These are phyloP conservation scores for Oenanthe javanica DNA, from an alignment of 140 eudicot species.

Conservation along the genomic window DNA sequence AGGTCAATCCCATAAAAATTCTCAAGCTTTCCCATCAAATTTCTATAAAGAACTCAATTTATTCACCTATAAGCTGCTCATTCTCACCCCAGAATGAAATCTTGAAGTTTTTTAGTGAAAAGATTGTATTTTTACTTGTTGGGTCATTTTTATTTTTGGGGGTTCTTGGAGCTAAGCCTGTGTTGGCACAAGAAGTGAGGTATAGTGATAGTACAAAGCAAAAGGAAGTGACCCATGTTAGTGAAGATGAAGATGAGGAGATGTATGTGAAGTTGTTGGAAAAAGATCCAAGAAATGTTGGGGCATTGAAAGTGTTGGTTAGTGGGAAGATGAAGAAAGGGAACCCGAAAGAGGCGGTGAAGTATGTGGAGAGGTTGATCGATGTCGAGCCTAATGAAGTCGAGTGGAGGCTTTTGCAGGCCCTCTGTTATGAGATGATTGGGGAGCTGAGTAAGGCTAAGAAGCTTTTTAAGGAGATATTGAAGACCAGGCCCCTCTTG, in stretches of 20 bases:
- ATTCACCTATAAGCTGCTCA: neutral
- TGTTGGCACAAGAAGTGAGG: slow-evolving; percentile 30
- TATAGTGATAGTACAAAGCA: slow-evolving; percentile 22
- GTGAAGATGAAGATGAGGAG: slow-evolving; percentile 35
- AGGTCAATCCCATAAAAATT: neutral
- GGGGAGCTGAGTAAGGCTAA: slow-evolving; percentile 66
- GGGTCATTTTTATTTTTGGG: slow-evolving; percentile 69
- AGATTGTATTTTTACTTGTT: slow-evolving; percentile 33
- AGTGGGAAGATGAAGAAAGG: slow-evolving; percentile 71
- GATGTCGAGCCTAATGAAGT: slow-evolving; percentile 61
- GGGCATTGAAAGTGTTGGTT: slow-evolving; percentile 53
- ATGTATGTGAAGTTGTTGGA: slow-evolving; percentile 53
- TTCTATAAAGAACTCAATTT: slow-evolving; percentile 7
- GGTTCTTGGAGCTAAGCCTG: slow-evolving; percentile 29
- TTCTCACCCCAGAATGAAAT: slow-evolving; percentile 24
- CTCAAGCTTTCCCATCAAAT: slow-evolving; percentile 1
- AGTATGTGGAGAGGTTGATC: slow-evolving; percentile 68
- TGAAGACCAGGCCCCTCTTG: slow-evolving; percentile 68
- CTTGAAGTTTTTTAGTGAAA: slow-evolving; percentile 28
- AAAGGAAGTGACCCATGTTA: slow-evolving; percentile 23
- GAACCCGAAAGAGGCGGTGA: slow-evolving; percentile 60
- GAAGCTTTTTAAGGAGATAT: slow-evolving; percentile 52
- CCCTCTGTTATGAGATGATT: slow-evolving; percentile 75
- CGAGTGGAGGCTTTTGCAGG: slow-evolving; percentile 94
- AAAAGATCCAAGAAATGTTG: slow-evolving; percentile 45